Evolutionary conservation across 2,329 filamentous ascomycete species (phyloP).

Genomic region (Penicillium sp.): DNA sequence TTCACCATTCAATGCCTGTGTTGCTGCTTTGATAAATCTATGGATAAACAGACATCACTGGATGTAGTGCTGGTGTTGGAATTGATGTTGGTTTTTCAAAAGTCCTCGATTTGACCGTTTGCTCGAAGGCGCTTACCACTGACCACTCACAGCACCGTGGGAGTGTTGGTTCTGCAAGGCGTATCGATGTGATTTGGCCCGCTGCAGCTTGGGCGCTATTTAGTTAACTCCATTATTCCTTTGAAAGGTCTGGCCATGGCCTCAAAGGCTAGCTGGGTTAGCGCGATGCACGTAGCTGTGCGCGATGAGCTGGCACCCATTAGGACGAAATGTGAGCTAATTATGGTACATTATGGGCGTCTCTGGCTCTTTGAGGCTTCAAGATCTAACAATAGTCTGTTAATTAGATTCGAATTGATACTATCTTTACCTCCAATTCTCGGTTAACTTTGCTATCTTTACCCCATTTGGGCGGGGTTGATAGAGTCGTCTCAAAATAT

Average conservation of each 20-base stretch:
- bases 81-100: background rate
- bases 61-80: background rate
- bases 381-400: slow-evolving; percentile 24
- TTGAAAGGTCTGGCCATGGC: background rate
- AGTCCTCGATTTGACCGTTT: slow-evolving; percentile 3
- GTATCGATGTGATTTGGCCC: slow-evolving; percentile 9
- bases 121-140: slow-evolving; percentile 11
- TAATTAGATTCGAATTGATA: slow-evolving; percentile 13
- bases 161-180: slow-evolving; percentile 15
- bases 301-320: slow-evolving; percentile 9
- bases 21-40: background rate
- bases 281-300: background rate
- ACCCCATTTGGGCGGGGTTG: slow-evolving; percentile 1
- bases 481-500: slow-evolving; percentile 17
- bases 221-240: no score
- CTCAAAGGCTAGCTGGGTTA: background rate
- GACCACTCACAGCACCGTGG: slow-evolving; percentile 10
- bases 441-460: slow-evolving; percentile 5
- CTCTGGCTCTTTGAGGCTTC: background rate
- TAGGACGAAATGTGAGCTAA: slow-evolving; percentile 18
- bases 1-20: background rate
- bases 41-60: background rate
- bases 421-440: slow-evolving; percentile 18
- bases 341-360: slow-evolving; percentile 16
- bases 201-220: slow-evolving; percentile 13